Evolutionary conservation across 2,329 filamentous ascomycete genomes (phyloP).

Genomic region (Ophiostoma sp.): DNA sequence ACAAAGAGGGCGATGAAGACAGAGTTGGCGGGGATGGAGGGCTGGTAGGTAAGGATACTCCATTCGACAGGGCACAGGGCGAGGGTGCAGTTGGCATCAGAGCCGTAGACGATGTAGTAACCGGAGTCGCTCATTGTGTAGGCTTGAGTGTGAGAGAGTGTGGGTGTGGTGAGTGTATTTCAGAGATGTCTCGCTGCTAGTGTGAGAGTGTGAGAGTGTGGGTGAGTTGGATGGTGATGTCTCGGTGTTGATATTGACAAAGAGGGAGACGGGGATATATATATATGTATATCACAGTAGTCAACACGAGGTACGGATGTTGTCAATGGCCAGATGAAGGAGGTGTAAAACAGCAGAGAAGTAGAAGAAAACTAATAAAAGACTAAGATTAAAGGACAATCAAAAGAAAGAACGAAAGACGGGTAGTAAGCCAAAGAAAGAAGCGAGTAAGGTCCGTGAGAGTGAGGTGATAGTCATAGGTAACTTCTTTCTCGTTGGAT

Average conservation of each 20-base stretch:
- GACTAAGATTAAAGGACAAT: background rate
- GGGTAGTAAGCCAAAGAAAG: background rate
- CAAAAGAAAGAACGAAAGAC: conserved; percentile 6
- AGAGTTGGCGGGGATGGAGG: conserved; percentile 40
- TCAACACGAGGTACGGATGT: background rate
- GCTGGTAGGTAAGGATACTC: conserved; percentile 45
- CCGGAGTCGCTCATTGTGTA: conserved; percentile 9
- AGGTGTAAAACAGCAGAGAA: background rate
- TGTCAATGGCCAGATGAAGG: background rate
- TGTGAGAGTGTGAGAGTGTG: background rate
- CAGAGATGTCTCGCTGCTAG: background rate
- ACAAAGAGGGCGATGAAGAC: conserved; percentile 42
- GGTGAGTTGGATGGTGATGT: background rate
- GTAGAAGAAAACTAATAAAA: background rate
- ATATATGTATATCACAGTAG: conserved; percentile 7
- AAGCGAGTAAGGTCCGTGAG: background rate
- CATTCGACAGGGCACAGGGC: conserved; percentile 42
- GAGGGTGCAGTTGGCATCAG: conserved; percentile 46
- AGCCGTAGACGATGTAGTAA: conserved; percentile 37
- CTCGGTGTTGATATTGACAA: background rate
- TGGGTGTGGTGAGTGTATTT: background rate
- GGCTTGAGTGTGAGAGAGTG: background rate
- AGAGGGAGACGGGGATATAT: background rate
- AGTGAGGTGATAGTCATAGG: background rate
- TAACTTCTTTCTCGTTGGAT: background rate